Percentiles rank a stretch among this genome's conserved stretches.
phyloP scores from a whole-genome alignment of 1,139 yeast genomes.

The Sporopachydermia cereana region DNA sequence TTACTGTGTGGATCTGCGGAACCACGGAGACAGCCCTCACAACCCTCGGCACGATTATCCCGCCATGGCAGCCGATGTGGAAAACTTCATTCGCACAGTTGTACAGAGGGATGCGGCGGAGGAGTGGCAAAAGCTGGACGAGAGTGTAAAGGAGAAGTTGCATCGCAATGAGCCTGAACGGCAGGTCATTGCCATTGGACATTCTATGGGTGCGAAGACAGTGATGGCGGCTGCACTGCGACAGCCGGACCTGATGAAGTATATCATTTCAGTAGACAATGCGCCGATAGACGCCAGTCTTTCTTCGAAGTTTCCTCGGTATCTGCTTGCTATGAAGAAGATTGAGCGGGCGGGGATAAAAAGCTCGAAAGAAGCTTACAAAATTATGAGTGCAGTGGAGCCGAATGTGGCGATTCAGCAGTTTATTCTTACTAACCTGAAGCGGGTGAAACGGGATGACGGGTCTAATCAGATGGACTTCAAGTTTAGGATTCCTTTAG shows the following conservation, averaged over 20 bases:
- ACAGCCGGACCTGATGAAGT: constrained; percentile 49
- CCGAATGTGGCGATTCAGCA: constrained; percentile 52
- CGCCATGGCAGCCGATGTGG: constrained; percentile 77
- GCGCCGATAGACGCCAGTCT: constrained; percentile 68
- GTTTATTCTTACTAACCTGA: constrained; percentile 64
- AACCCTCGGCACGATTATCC: constrained; percentile 59
- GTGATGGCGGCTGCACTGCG: constrained; percentile 81
- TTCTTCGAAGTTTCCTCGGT: constrained; percentile 49
- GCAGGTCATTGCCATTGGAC: constrained; percentile 72
- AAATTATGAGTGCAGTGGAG: constrained; percentile 51
- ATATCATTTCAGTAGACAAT: constrained; percentile 75
- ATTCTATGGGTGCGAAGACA: constrained; percentile 95
- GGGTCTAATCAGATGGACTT: constrained; percentile 20
- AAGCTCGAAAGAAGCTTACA: constrained; percentile 58
- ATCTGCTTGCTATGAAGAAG: constrained; percentile 49
- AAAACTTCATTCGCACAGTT: constrained; percentile 36
- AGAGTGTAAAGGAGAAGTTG: constrained; percentile 13
- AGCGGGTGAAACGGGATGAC: constrained; percentile 27
- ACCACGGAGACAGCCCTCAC: constrained; percentile 91
- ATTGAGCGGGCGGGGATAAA: constrained; percentile 32
- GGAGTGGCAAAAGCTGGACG: constrained; percentile 29
- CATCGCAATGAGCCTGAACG: constrained; percentile 7
- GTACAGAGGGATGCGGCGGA: constrained; percentile 9
- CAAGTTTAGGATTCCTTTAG: constrained; percentile 54
- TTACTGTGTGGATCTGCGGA: constrained; percentile 71